Base-by-base conservation (phyloP, 169 alveolate species). In the Plasmodium yoelii region DNA sequence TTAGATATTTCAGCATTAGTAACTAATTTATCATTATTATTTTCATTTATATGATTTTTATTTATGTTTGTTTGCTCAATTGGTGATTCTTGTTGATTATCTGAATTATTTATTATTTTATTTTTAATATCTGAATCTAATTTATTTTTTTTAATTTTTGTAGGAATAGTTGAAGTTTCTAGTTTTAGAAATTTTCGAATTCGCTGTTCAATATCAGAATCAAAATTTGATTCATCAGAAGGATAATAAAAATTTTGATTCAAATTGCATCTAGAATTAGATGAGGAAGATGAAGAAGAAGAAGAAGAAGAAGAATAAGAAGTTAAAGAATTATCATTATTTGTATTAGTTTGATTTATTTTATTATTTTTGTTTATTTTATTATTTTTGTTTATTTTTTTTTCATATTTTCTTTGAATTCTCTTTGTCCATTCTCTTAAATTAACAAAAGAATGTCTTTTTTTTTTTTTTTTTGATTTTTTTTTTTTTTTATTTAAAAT, bases 141-240 rank as follows among this genome's bases (percentile, higher is more conserved):
- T 26, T 51, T 22, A 1, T 72, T 39, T 24, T 53, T 61, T 55
- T 74, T 74, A 39, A 24, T 61, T 9, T 47, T 65, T 28, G 19
- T 46, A 10, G 7, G 51, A 46, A 34, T 61, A 5, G 7, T 4
- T 7, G 42, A 34, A 34, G 42, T 6, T 5, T 61, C 88, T 24
- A 74, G 44, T 55, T 74, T 74, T 55, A 74, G 63, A 46, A 61
- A 49, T 47, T 22, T 46, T 26, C 73, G 24, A 47, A 74, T 74
- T 4, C 88, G 24, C 10, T 18, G 28, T 4, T 74, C 88, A 2
- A 74, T 74, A 9, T 74, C 88, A 0, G 88, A 74, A 19, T 74
- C 88, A 42, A 60, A 74, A 61, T 74, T 61, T 2, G 88, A 74
- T 15, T 74, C 88, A 44, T 74, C 88, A 1, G 88, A 74, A 15